A percentile compares a stretch with the other conserved stretches of the same genome.
Conservation (phyloP, 345 rosid genomes). For the Citrus sp. region DNA sequence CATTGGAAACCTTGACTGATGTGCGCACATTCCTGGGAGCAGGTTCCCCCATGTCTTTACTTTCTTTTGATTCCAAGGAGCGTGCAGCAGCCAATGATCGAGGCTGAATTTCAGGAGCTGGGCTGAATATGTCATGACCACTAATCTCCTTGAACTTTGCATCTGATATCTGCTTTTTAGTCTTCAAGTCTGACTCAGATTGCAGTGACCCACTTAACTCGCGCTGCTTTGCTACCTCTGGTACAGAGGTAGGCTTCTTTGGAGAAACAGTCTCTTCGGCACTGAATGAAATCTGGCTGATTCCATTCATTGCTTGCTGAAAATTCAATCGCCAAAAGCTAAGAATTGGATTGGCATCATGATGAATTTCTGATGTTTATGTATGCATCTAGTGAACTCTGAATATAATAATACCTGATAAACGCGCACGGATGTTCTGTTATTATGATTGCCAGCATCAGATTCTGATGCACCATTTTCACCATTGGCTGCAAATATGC, state of each 20-base stretch:
- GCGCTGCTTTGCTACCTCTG: slow-evolving; percentile 84
- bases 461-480: slow-evolving; percentile 46
- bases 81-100: slow-evolving; percentile 57
- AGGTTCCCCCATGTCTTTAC: slow-evolving; percentile 65
- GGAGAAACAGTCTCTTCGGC: slow-evolving; percentile 71
- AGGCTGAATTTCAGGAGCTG: slow-evolving; percentile 70
- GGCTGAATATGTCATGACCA: slow-evolving; percentile 79
- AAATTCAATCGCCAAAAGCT: slow-evolving; percentile 8
- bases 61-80: slow-evolving; percentile 49
- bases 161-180: slow-evolving; percentile 66
- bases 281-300: slow-evolving; percentile 82
- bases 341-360: slow-evolving; percentile 1
- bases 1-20: slow-evolving; percentile 72
- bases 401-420: slow-evolving; percentile 48
- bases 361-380: background rate
- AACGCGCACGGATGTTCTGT: slow-evolving; percentile 55
- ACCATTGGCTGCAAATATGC: slow-evolving; percentile 51
- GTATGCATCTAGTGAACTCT: background rate
- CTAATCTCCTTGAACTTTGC: slow-evolving; percentile 86
- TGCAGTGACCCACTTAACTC: slow-evolving; percentile 72
- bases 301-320: slow-evolving; percentile 70
- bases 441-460: slow-evolving; percentile 35
- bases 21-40: slow-evolving; percentile 64
- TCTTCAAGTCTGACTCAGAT: slow-evolving; percentile 54
- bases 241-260: slow-evolving; percentile 61